Conservation (phyloP, 306 rosid species). For the Crataegus laevigata region DNA sequence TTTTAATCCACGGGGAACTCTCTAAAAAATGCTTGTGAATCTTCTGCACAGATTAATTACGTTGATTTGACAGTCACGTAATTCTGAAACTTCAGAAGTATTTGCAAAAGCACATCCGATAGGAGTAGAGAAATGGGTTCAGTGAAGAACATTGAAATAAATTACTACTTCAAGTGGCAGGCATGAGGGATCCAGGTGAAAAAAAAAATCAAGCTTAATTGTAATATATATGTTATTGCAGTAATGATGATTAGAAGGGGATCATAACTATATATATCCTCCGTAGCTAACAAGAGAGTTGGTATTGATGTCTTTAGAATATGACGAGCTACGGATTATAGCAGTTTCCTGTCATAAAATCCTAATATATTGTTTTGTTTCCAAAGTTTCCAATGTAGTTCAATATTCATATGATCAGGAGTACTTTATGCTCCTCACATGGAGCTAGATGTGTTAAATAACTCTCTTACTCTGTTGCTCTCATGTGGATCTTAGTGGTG, state of each 20-base stretch:
- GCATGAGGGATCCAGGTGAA: background rate
- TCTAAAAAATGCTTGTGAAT: no score
- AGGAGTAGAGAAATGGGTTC: background rate
- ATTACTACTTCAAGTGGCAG: background rate
- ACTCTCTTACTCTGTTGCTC: background rate
- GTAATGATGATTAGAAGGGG: background rate
- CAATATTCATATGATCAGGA: slow-evolving; percentile 13
- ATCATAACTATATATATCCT: background rate
- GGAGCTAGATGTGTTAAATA: slow-evolving; percentile 1
- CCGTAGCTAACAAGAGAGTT: background rate
- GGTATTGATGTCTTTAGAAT: background rate
- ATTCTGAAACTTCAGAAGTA: no score
- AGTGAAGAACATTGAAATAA: no score
- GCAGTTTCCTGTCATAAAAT: background rate
- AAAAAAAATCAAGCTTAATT: background rate
- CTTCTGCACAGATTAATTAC: no score
- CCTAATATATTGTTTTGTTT: background rate
- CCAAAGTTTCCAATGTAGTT: background rate
- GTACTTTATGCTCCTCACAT: slow-evolving; percentile 20
- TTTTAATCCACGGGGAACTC: no score
- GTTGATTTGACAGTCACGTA: no score
- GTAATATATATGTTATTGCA: background rate
- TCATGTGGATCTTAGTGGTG: slow-evolving; percentile 16
- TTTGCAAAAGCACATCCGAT: no score
- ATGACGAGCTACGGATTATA: background rate